Conservation (phyloP, 192 early-diverging fungal genomes). For the Podila minutissima region DNA sequence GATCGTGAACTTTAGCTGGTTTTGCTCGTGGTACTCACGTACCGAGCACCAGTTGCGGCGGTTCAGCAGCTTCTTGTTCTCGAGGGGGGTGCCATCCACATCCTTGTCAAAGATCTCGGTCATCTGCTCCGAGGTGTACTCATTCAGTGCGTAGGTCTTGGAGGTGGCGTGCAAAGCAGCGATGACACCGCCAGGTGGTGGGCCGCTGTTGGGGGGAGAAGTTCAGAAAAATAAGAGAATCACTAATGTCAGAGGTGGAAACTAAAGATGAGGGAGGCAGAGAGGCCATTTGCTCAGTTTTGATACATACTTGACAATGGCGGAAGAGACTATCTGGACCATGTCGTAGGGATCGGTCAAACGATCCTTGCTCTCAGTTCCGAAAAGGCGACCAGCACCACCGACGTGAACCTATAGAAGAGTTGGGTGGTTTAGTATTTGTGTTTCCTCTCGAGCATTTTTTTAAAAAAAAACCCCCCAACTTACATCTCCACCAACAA, state of each 20-base stretch:
- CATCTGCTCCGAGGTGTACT: slow-evolving; percentile 76
- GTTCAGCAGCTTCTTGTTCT: slow-evolving; percentile 61
- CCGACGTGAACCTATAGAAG: slow-evolving; percentile 67
- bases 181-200: slow-evolving; percentile 78
- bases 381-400: slow-evolving; percentile 69
- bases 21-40: slow-evolving; percentile 44
- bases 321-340: slow-evolving; percentile 83
- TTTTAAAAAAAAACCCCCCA: background rate
- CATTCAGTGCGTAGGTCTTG: slow-evolving; percentile 64
- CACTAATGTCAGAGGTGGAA: background rate
- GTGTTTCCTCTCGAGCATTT: background rate
- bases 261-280: no score
- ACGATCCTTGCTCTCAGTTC: slow-evolving; percentile 60
- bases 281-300: background rate
- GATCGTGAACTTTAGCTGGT: slow-evolving; percentile 60
- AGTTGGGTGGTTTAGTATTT: background rate
- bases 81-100: slow-evolving; percentile 64
- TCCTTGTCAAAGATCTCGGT: slow-evolving; percentile 73
- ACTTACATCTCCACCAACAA: slow-evolving; percentile 85
- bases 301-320: slow-evolving; percentile 75
- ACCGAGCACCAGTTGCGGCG: slow-evolving; percentile 70
- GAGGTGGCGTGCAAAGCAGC: slow-evolving; percentile 70
- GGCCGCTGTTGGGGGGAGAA: slow-evolving; percentile 36
- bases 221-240: background rate
- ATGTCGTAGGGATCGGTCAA: slow-evolving; percentile 75